Evolutionary conservation across 2,329 filamentous ascomycete species (phyloP).

Genomic region (Cladosporium sp.): DNA sequence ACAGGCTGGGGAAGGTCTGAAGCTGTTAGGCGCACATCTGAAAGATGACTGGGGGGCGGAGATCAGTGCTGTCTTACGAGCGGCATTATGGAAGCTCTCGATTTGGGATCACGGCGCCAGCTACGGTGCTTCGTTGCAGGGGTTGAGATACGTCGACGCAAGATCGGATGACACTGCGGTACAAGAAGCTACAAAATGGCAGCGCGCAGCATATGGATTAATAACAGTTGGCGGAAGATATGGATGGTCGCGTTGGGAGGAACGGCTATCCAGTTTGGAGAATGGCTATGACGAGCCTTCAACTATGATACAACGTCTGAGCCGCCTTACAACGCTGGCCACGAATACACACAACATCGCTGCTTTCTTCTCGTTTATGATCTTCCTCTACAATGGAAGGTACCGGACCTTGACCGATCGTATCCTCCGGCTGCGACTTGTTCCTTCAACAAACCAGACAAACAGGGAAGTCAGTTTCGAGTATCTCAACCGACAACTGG

Average conservation of each 20-base stretch:
- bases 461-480: constrained; percentile 94
- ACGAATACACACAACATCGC: constrained; percentile 78
- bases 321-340: constrained; percentile 66
- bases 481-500: constrained; percentile 93
- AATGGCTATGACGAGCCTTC: constrained; percentile 67
- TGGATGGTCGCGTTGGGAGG: constrained; percentile 89
- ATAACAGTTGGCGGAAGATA: constrained; percentile 87
- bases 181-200: constrained; percentile 72
- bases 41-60: constrained; percentile 87
- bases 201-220: constrained; percentile 82
- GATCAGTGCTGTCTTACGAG: constrained; percentile 74
- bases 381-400: constrained; percentile 86
- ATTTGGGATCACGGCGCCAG: constrained; percentile 97
- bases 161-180: constrained; percentile 51
- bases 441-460: constrained; percentile 81
- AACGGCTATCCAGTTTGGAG: constrained; percentile 75
- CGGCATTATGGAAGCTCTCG: constrained; percentile 87
- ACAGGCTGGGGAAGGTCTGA: constrained; percentile 84
- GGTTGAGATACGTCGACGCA: constrained; percentile 86
- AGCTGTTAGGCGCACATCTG: constrained; percentile 78
- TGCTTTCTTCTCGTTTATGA: constrained; percentile 80
- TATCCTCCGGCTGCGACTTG: constrained; percentile 78
- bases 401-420: constrained; percentile 91
- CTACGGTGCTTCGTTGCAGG: constrained; percentile 91
- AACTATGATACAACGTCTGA: constrained; percentile 59